Percentiles rank a stretch among this genome's conserved stretches.
Evolutionary conservation across 495 filamentous ascomycete species (phyloP).

Genomic region (Talaromyces wortmannii): DNA sequence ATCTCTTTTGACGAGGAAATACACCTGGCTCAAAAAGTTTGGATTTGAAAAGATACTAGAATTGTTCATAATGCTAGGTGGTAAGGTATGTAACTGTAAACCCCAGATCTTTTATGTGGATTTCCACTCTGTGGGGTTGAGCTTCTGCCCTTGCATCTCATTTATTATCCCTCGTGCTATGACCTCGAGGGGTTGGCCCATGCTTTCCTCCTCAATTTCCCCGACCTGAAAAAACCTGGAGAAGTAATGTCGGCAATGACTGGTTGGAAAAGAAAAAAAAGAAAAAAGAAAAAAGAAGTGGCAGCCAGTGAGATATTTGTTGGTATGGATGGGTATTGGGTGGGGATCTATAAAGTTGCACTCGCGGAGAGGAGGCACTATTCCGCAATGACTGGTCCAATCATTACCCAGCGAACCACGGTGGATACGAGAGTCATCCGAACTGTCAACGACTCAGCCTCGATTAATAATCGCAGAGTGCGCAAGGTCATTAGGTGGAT

Average conservation of each 20-base stretch:
- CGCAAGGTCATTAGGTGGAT: no score
- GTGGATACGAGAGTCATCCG: neutral
- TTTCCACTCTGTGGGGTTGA: neutral
- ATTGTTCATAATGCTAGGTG: neutral
- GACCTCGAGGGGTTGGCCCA: neutral
- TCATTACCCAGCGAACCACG: neutral
- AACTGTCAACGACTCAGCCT: no score
- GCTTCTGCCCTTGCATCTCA: neutral
- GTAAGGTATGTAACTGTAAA: neutral
- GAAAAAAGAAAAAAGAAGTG: neutral
- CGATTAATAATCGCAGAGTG: neutral
- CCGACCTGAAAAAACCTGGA: neutral
- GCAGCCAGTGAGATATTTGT: no score
- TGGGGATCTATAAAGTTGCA: neutral
- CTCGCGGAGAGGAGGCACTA: constrained; percentile 1
- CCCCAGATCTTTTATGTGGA: neutral
- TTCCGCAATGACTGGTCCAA: constrained; percentile 1
- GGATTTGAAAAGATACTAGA: neutral
- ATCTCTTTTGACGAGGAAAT: neutral
- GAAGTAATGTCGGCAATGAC: neutral
- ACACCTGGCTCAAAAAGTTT: neutral
- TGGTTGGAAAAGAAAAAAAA: neutral
- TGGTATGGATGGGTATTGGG: no score
- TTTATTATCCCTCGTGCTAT: neutral
- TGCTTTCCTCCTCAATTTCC: constrained; percentile 1